These are phyloP conservation scores for Backusella mclennaniae DNA, from an alignment of 192 early-diverging fungal species.

Conservation along the genomic window DNA sequence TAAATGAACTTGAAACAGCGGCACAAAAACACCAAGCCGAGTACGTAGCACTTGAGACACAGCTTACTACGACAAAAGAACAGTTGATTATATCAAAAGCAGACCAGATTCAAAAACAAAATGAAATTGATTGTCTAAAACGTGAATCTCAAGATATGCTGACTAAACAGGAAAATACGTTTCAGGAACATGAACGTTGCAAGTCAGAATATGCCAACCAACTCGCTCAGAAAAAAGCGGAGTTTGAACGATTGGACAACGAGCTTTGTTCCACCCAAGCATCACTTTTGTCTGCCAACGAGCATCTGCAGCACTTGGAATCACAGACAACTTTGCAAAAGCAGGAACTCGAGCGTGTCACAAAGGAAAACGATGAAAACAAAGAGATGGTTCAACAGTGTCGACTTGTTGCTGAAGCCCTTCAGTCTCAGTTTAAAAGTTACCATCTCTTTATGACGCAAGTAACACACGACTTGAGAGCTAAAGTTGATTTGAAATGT, in stretches of 20 bases:
- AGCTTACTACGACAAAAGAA: not conserved
- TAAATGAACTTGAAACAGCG: not conserved
- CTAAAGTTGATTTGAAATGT: conserved; percentile 2
- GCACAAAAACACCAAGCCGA: not conserved
- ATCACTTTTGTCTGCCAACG: not conserved
- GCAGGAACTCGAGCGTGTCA: not conserved
- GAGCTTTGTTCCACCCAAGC: not conserved
- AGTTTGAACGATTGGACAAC: not conserved
- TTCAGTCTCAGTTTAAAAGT: conserved; percentile 8
- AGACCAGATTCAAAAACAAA: not conserved
- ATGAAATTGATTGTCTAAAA: not conserved
- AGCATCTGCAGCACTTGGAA: conserved; percentile 7
- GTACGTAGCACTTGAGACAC: not conserved
- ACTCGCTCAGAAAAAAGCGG: not conserved
- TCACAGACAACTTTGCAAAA: not conserved
- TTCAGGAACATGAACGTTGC: not conserved
- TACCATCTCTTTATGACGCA: conserved; percentile 1
- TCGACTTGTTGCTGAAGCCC: not conserved
- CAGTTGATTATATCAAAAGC: not conserved
- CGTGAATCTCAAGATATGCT: not conserved
- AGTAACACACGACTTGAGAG: not conserved
- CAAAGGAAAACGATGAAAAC: not conserved
- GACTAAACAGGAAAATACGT: not conserved
- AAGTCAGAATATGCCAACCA: not conserved
- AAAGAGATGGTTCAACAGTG: not conserved